These are phyloP conservation scores for Leptodermis oblonga DNA, from an alignment of 257 asterid species.

Conservation along the genomic window DNA sequence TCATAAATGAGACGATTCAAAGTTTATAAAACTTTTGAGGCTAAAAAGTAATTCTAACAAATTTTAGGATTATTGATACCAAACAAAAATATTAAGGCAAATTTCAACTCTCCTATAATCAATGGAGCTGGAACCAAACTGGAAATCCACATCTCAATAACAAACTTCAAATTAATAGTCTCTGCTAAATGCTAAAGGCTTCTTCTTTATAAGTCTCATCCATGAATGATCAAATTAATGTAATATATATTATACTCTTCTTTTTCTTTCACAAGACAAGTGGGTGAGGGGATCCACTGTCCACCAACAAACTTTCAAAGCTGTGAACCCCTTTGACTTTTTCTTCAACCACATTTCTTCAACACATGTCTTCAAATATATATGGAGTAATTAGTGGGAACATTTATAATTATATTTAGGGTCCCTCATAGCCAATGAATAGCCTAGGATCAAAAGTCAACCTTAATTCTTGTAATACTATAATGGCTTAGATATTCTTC, in stretches of 20 bases:
- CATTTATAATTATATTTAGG: no score
- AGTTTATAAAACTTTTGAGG: no score
- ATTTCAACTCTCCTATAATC: no score
- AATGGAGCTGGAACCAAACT: background rate
- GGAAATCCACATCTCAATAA: background rate
- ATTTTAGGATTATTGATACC: no score
- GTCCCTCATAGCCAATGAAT: conserved; percentile 7
- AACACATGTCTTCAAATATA: background rate
- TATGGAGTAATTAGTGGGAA: background rate
- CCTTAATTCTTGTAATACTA: background rate
- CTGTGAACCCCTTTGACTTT: conserved; percentile 3
- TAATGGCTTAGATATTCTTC: background rate
- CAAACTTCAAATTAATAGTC: background rate
- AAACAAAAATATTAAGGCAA: no score
- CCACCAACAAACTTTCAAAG: conserved; percentile 1
- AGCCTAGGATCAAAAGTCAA: conserved; percentile 1
- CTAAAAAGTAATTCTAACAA: no score
- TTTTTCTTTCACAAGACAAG: background rate
- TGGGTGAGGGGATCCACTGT: conserved; percentile 10
- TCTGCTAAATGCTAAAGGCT: no score
- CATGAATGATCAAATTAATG: no score
- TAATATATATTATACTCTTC: background rate
- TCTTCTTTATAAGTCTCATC: background rate
- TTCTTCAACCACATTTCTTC: background rate
- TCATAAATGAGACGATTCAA: no score